Evolutionary conservation across 805 yeast genomes (phyloP).

Genomic region (Barnettozyma pratensis): DNA sequence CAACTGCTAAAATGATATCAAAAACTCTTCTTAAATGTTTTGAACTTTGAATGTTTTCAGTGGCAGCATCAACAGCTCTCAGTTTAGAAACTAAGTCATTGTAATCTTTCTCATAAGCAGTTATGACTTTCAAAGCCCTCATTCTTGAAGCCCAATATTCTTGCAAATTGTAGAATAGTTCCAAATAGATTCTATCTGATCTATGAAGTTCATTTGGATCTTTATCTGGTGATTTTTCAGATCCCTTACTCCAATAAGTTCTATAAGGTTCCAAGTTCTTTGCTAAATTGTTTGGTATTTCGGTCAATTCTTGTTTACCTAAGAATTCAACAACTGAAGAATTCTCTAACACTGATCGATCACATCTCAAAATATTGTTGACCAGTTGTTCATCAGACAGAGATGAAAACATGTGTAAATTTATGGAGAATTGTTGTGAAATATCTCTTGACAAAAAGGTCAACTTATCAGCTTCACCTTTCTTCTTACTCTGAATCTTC

Average conservation of each 20-base stretch:
- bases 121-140: slow-evolving; percentile 68
- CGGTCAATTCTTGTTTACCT: slow-evolving; percentile 66
- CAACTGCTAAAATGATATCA: slow-evolving; percentile 83
- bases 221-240: slow-evolving; percentile 44
- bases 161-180: slow-evolving; percentile 75
- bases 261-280: slow-evolving; percentile 78
- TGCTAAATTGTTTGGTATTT: slow-evolving; percentile 65
- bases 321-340: slow-evolving; percentile 80
- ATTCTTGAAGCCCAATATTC: slow-evolving; percentile 92
- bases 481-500: slow-evolving; percentile 37
- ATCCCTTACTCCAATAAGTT: slow-evolving; percentile 46
- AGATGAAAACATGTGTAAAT: slow-evolving; percentile 70
- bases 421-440: slow-evolving; percentile 93
- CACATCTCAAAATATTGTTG: slow-evolving; percentile 68
- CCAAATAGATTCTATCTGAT: slow-evolving; percentile 81
- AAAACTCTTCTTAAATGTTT: slow-evolving; percentile 65
- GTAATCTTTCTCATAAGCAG: slow-evolving; percentile 75
- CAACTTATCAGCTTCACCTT: slow-evolving; percentile 31
- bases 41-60: slow-evolving; percentile 59
- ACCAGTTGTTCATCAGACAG: slow-evolving; percentile 63
- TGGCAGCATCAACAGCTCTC: slow-evolving; percentile 67
- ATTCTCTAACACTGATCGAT: slow-evolving; percentile 61
- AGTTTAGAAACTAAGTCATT: slow-evolving; percentile 63
- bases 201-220: slow-evolving; percentile 76
- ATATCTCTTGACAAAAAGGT: slow-evolving; percentile 76